Evolutionary conservation across 345 rosid genomes (phyloP), one percentile per base, ranked within the genome.

Genomic region (Anastatica hierochuntica): DNA sequence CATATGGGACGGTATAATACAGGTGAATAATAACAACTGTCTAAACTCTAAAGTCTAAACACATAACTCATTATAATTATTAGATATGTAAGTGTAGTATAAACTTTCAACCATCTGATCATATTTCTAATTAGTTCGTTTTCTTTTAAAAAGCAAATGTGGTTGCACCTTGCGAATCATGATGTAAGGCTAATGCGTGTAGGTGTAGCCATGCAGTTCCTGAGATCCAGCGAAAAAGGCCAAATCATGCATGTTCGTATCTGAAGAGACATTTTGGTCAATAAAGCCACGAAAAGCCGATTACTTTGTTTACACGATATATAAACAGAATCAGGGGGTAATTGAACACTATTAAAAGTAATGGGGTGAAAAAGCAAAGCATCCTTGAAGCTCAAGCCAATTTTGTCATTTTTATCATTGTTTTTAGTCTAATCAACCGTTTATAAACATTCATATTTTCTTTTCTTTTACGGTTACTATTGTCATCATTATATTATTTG

Each of bases 361-460:
- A 65, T 14, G 58, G 64, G 56, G 43, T 29, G 52, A 7, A 53
- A 38, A 49, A 49, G 50, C 27, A 12, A 36, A 60, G 48, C 42
- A 59, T 68, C 65, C 78, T 62, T 73, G 49, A 71, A 71, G 63
- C 63, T 12, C 63, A 77, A 77, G 72, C 62, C 60, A 70, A 33
- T 49, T 47, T 68, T 39, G 9, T 2, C n/a, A 19, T 47, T 55
- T 29, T 46, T 53, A 21, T 2, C 3, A 21, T 21, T 21, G 24
- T 21, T 21, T 21, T 1, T 21, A 2, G 24, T 21, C n/a, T n/a
- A n/a, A n/a, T n/a, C n/a, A n/a, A n/a, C n/a, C n/a, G n/a, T n/a
- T n/a, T n/a, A n/a, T n/a, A n/a, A n/a, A n/a, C n/a, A n/a, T n/a
- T n/a, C n/a, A n/a, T n/a, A n/a, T n/a, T n/a, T 21, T 21, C 24